phyloP scores from a whole-genome alignment of 2,329 filamentous ascomycete genomes.

The Simplicillium aogashimaense region DNA sequence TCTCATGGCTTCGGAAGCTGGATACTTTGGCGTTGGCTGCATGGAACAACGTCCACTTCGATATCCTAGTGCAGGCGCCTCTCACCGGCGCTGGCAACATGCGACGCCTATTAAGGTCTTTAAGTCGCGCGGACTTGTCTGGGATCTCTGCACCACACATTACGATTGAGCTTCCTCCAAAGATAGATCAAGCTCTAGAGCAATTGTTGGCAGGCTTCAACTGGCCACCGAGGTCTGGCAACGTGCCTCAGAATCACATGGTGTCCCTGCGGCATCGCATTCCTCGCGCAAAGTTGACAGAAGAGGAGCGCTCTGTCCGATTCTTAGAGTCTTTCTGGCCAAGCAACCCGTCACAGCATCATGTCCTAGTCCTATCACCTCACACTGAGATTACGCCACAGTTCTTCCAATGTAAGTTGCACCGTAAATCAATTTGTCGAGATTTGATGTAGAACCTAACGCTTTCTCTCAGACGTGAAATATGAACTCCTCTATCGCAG shows the following conservation, averaged over 20 bases:
- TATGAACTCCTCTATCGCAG: constrained; percentile 69
- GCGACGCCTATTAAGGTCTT: constrained; percentile 65
- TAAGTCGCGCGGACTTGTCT: constrained; percentile 66
- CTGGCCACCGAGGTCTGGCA: constrained; percentile 48
- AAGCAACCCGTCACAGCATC: constrained; percentile 47
- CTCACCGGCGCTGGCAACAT: constrained; percentile 63
- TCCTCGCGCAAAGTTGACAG: constrained; percentile 43
- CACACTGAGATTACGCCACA: constrained; percentile 69
- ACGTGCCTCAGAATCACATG: constrained; percentile 33
- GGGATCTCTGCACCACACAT: constrained; percentile 61
- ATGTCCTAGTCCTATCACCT: constrained; percentile 77
- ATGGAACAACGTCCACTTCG: constrained; percentile 70
- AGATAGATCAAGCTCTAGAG: constrained; percentile 55
- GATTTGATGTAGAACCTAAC: constrained; percentile 9
- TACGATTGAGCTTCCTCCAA: constrained; percentile 71
- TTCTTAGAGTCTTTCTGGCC: constrained; percentile 89
- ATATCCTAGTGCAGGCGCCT: constrained; percentile 75
- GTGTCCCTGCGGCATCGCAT: constrained; percentile 71
- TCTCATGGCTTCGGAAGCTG: constrained; percentile 70
- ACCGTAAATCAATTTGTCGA: too few species aligned
- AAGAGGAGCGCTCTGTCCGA: constrained; percentile 62
- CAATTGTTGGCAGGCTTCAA: constrained; percentile 52
- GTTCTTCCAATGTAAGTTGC: constrained; percentile 64
- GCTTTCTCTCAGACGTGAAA: constrained; percentile 48
- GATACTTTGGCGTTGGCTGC: constrained; percentile 62